These are phyloP conservation scores for Phialemoniopsis sp. DNA, from an alignment of 2,329 filamentous ascomycete species.

Conservation along the genomic window DNA sequence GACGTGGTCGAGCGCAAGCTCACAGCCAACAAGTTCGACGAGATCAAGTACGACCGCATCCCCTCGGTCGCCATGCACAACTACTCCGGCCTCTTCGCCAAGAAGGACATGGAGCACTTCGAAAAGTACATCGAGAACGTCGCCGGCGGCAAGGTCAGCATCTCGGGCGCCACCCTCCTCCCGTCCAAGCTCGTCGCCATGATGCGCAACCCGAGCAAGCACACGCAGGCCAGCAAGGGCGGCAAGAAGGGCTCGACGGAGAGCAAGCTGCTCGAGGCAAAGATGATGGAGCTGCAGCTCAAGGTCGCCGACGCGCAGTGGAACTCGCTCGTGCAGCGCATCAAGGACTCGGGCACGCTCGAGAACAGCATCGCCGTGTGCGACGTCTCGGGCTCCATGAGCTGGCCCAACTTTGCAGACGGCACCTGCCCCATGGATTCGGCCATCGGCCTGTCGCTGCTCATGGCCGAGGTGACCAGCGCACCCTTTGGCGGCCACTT, in stretches of 20 bases:
- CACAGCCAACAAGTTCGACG: constrained; percentile 34
- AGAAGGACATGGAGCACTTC: constrained; percentile 47
- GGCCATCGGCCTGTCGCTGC: constrained; percentile 50
- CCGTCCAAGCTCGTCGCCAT: constrained; percentile 42
- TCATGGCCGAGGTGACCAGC: constrained; percentile 47
- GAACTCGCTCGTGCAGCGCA: constrained; percentile 52
- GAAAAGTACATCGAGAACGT: constrained; percentile 43
- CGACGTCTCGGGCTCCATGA: constrained; percentile 55
- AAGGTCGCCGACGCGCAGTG: constrained; percentile 47
- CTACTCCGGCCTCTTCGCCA: constrained; percentile 42
- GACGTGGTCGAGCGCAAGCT: constrained; percentile 50
- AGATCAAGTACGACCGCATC: constrained; percentile 53
- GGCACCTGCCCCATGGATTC: constrained; percentile 45
- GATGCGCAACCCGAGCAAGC: constrained; percentile 5
- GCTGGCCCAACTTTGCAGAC: constrained; percentile 29
- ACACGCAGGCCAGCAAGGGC: background rate
- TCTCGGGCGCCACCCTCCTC: constrained; percentile 52
- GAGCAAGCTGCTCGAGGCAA: constrained; percentile 18
- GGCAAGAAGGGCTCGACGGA: background rate
- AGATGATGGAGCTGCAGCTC: constrained; percentile 21
- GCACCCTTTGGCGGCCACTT: constrained; percentile 50
- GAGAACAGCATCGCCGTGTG: constrained; percentile 51
- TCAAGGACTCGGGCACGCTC: constrained; percentile 50
- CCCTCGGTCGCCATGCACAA: constrained; percentile 54
- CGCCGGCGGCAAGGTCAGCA: constrained; percentile 38